Base-by-base conservation (phyloP, 1,284 basidiomycete genomes). In the Athelia sp. region DNA sequence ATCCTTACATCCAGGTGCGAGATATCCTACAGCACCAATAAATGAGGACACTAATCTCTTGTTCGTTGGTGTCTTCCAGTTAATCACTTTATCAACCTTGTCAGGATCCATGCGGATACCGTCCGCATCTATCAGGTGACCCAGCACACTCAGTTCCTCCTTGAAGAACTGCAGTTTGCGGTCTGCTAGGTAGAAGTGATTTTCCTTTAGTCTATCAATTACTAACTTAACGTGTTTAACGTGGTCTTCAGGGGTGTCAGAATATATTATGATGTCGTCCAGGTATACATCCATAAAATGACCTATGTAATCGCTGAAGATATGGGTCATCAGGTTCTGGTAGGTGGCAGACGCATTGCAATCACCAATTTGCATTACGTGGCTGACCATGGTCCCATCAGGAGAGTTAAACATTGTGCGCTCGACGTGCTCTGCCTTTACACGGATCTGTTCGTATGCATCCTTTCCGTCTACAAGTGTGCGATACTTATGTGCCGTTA, bases 331-430 rank as follows among this genome's bases (percentile, higher is more conserved):
- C 0, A 68, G 34, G 15, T 57, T 40, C 52, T 70, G 67, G 56
- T 64, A 70, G 0, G 65, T 71, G 0, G 67, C 62, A 8, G 54
- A 48, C 23, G 61, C 66, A 50, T 72, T 72, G 22, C 65, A 68
- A 38, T 72, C 65, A 0, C 70, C 69, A 26, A 61, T 60, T 42
- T 71, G 69, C 50, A 73, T 54, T 0, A 72, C 67, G 6, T 61
- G 36, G 48, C 66, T 67, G 3, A 61, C 59, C 64, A 71, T 69
- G 0, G 57, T 69, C 3, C 70, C 68, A 52, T 70, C 62, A 8
- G 63, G 67, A 2, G 58, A 70, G 4, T 49, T 61, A 19, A 69
- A 59, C 2, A 59, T 34, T 1, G 61, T 62, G 0, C 49, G 24
- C 0, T 34, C 31, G 1, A 68, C 60, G 49, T 70, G 56, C 8